A percentile compares a stretch with the other conserved stretches of the same genome.
Conservation (phyloP, 495 filamentous ascomycete genomes). For the Penicillium atrosanguineum region DNA sequence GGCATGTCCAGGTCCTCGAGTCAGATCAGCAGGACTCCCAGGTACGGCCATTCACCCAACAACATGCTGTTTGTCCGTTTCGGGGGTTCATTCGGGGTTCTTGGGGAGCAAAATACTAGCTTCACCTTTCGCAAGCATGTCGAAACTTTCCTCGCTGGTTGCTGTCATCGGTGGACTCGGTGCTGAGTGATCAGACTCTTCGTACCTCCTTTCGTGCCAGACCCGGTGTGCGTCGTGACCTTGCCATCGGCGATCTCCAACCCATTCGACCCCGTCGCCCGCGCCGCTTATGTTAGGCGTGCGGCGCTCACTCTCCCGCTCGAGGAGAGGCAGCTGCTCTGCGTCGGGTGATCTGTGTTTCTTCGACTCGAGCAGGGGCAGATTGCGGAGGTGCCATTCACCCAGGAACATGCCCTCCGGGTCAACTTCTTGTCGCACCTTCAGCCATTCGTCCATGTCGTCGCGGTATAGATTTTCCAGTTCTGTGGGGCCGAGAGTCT, state of each 20-base stretch:
- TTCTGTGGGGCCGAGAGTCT: constrained; percentile 47
- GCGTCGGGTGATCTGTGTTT: constrained; percentile 3
- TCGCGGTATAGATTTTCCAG: constrained; percentile 48
- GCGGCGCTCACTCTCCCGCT: constrained; percentile 39
- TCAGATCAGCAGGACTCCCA: constrained; percentile 16
- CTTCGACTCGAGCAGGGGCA: constrained; percentile 47
- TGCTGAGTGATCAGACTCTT: constrained; percentile 15
- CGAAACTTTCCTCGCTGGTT: constrained; percentile 64
- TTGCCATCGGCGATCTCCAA: constrained; percentile 45
- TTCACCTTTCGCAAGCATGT: constrained; percentile 49
- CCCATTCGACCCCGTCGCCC: constrained; percentile 56
- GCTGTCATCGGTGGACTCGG: constrained; percentile 38
- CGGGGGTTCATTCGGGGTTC: constrained; percentile 10
- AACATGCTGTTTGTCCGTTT: background rate
- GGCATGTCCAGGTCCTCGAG: constrained; percentile 4
- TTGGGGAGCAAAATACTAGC: constrained; percentile 41
- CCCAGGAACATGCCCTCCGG: constrained; percentile 89
- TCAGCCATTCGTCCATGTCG: constrained; percentile 61
- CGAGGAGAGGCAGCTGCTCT: constrained; percentile 39
- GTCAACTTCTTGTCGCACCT: constrained; percentile 71
- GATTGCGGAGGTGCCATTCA: constrained; percentile 75
- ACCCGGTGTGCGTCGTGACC: background rate
- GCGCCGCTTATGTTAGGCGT: constrained; percentile 26
- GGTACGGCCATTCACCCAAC: constrained; percentile 7
- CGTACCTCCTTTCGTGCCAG: constrained; percentile 16